Conservation (phyloP, 2,329 filamentous ascomycete species). For the Fusarium secorum region DNA sequence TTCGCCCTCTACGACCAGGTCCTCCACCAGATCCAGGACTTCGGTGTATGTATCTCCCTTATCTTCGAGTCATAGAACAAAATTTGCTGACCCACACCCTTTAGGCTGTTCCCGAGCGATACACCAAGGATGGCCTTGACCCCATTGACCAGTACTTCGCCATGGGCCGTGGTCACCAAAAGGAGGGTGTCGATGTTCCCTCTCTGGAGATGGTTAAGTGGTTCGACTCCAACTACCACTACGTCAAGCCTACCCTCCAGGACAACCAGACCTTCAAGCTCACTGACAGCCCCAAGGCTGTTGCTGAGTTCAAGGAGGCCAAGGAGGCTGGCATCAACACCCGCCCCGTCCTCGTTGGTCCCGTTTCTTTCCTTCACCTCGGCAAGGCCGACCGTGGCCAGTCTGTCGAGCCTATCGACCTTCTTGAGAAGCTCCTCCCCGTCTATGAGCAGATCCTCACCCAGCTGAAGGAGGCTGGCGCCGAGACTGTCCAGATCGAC, state of each 20-base stretch:
- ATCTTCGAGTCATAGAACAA: background rate
- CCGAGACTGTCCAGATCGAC: conserved; percentile 96
- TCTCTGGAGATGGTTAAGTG: conserved; percentile 99
- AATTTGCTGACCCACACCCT: conserved; percentile 17
- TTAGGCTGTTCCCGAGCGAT: conserved; percentile 89
- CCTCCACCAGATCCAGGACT: conserved; percentile 97
- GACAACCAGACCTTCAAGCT: conserved; percentile 98
- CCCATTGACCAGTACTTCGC: conserved; percentile 97
- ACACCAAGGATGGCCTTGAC: conserved; percentile 88
- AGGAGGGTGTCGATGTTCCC: conserved; percentile 90
- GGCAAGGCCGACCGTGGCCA: conserved; percentile 98
- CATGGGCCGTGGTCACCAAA: conserved; percentile 99
- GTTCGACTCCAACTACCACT: conserved; percentile 99
- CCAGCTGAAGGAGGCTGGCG: conserved; percentile 95
- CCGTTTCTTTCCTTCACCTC: conserved; percentile 96
- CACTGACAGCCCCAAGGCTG: conserved; percentile 85
- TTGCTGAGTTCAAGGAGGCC: conserved; percentile 93
- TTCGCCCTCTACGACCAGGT: conserved; percentile 99
- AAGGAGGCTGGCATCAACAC: conserved; percentile 95
- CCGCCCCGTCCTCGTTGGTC: conserved; percentile 92
- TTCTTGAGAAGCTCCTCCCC: conserved; percentile 91
- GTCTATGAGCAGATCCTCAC: conserved; percentile 92
- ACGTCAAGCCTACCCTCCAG: conserved; percentile 98
- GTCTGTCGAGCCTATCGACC: conserved; percentile 89
- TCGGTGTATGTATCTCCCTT: conserved; percentile 72